Conservation (phyloP, 805 yeast genomes). For the Ogataea thermomethanolica region DNA sequence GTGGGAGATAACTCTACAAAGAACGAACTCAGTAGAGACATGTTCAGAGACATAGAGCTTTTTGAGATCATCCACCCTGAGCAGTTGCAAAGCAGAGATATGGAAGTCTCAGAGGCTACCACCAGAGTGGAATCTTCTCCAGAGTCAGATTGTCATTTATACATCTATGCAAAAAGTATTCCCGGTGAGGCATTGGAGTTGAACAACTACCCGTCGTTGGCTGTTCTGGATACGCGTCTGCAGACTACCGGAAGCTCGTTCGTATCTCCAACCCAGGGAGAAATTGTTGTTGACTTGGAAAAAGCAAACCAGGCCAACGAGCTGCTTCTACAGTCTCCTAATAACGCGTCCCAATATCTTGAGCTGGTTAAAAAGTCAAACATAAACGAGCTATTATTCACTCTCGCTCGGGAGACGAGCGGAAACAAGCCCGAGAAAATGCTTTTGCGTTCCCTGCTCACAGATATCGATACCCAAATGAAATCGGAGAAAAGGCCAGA, state of each 20-base stretch:
- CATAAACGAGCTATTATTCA: slow-evolving; percentile 25
- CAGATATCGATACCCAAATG: slow-evolving; percentile 22
- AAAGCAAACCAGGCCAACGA: slow-evolving; percentile 29
- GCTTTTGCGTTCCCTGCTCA: slow-evolving; percentile 25
- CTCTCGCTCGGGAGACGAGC: slow-evolving; percentile 29
- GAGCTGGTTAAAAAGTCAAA: slow-evolving; percentile 28
- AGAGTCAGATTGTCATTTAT: slow-evolving; percentile 25
- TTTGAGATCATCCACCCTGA: slow-evolving; percentile 22
- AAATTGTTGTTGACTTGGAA: slow-evolving; percentile 25
- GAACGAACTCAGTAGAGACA: slow-evolving; percentile 16
- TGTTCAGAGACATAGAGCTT: slow-evolving; percentile 31
- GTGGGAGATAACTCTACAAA: slow-evolving; percentile 21
- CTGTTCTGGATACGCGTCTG: slow-evolving; percentile 18
- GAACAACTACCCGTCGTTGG: slow-evolving; percentile 28
- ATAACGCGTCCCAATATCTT: slow-evolving; percentile 28
- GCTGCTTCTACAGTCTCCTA: slow-evolving; percentile 23
- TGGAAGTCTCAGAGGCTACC: slow-evolving; percentile 1
- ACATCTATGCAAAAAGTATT: slow-evolving; percentile 27
- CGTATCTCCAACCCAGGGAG: slow-evolving; percentile 6
- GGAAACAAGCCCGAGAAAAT: slow-evolving; percentile 29
- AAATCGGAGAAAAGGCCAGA: slow-evolving; percentile 9
- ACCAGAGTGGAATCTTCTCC: neutral
- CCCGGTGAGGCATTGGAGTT: slow-evolving; percentile 21
- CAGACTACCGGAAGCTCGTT: slow-evolving; percentile 18
- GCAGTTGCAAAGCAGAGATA: neutral